Percentiles rank a stretch among this genome's conserved stretches.
Conservation (phyloP, 2,329 filamentous ascomycete genomes). For the Claviceps sp. region DNA sequence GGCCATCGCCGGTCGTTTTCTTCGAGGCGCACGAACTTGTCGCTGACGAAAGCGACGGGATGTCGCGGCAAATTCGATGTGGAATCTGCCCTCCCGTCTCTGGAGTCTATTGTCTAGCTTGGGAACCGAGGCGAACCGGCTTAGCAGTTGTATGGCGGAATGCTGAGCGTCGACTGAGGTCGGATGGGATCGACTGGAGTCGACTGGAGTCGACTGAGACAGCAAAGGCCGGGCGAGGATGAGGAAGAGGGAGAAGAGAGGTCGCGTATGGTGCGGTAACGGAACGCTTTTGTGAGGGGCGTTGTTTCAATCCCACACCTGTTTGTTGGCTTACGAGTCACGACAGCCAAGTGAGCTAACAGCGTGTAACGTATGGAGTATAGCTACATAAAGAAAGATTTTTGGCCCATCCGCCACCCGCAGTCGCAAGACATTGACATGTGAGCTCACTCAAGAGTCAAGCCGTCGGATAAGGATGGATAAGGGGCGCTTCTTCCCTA, state of each 20-base stretch:
- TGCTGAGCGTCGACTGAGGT: not conserved
- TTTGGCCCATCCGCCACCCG: not conserved
- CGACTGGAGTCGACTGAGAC: not conserved
- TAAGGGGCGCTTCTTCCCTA: too few species aligned
- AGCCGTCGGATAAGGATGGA: too few species aligned
- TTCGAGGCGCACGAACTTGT: not conserved
- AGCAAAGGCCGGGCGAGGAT: not conserved
- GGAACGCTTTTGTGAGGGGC: not conserved
- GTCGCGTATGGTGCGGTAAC: not conserved
- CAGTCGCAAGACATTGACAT: not conserved
- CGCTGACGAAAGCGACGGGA: not conserved
- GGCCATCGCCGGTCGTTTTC: constrained; percentile 14
- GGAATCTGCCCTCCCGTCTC: not conserved
- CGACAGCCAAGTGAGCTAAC: not conserved
- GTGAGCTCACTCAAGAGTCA: too few species aligned
- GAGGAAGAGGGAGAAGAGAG: not conserved
- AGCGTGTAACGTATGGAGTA: not conserved
- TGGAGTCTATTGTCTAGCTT: not conserved
- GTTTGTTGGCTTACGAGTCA: not conserved
- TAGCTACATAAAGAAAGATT: not conserved
- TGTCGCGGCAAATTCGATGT: not conserved
- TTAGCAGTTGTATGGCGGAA: not conserved
- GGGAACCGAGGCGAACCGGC: not conserved
- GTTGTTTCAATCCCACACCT: not conserved
- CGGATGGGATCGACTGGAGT: not conserved